These are phyloP conservation scores for Mycena belliarum DNA, from an alignment of 768 basidiomycete species.

Conservation along the genomic window DNA sequence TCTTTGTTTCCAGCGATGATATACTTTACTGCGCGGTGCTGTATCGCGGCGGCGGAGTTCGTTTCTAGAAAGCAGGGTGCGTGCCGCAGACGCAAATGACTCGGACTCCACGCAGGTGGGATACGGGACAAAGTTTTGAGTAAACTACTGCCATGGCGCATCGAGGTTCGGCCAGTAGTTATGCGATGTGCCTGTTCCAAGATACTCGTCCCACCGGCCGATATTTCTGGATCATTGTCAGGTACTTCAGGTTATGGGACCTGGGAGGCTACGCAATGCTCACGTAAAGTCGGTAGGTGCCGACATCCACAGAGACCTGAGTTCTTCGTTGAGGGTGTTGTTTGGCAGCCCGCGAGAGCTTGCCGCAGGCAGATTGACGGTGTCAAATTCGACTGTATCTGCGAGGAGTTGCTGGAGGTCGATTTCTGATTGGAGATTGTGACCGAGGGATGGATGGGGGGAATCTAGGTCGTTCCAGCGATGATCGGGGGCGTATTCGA, in stretches of 20 bases:
- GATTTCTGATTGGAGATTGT: background rate
- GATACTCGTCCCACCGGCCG: background rate
- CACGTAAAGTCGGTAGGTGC: slow-evolving; percentile 3
- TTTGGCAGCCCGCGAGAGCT: background rate
- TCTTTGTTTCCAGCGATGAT: too few relatives aligned
- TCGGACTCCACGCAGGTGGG: too few relatives aligned
- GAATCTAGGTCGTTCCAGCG: background rate
- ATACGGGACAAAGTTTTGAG: too few relatives aligned
- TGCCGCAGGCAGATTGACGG: background rate
- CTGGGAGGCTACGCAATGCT: background rate
- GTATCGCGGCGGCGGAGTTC: too few relatives aligned
- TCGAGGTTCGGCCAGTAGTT: too few relatives aligned
- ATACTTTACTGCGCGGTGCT: too few relatives aligned
- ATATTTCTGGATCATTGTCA: background rate
- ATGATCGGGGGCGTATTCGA: background rate
- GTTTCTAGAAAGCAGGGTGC: too few relatives aligned
- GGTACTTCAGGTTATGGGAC: too few relatives aligned
- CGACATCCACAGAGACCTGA: slow-evolving; percentile 17
- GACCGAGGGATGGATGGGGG: background rate
- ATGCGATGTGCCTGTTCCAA: too few relatives aligned
- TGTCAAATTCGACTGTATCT: background rate
- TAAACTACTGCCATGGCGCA: too few relatives aligned
- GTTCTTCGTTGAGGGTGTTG: slow-evolving; percentile 7
- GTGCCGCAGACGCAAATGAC: too few relatives aligned
- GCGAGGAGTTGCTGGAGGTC: slow-evolving; percentile 7